These are phyloP conservation scores for Leccinum rimulosum DNA, from an alignment of 768 basidiomycete species.

Conservation along the genomic window DNA sequence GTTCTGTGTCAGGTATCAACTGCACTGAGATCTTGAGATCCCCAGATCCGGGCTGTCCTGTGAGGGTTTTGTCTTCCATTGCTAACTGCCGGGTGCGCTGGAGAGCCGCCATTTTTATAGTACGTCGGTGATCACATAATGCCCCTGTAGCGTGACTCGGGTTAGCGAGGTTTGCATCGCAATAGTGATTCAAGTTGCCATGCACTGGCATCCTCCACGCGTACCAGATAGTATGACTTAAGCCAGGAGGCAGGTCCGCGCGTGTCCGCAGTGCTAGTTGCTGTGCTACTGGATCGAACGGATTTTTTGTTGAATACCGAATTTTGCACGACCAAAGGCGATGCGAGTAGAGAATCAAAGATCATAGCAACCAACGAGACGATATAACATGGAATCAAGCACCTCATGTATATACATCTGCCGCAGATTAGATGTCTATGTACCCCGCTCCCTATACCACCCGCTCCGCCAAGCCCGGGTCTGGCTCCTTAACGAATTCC, in stretches of 20 bases:
- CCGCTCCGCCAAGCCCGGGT: conserved; percentile 5
- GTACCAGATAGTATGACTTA: too few species aligned
- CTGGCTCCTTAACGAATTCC: conserved; percentile 1
- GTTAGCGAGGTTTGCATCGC: not conserved
- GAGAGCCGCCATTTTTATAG: not conserved
- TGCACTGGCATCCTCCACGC: not conserved
- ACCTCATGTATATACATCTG: conserved; percentile 15
- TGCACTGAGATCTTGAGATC: conserved; percentile 4
- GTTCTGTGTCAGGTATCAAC: not conserved
- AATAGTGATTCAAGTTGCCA: not conserved
- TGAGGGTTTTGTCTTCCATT: conserved; percentile 3
- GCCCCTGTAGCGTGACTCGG: not conserved
- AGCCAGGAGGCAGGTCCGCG: too few species aligned
- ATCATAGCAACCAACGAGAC: conserved; percentile 23
- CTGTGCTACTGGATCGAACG: too few species aligned
- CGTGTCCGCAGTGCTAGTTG: too few species aligned
- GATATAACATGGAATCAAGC: conserved; percentile 15
- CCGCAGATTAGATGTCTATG: conserved; percentile 19
- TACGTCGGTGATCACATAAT: not conserved
- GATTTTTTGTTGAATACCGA: not conserved
- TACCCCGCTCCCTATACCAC: conserved; percentile 9
- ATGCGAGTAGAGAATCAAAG: conserved; percentile 4
- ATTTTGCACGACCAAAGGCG: not conserved
- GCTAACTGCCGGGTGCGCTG: too few species aligned
- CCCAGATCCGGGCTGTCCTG: conserved; percentile 4